phyloP scores from a whole-genome alignment of 306 rosid genomes.

The Ormosia emarginata region DNA sequence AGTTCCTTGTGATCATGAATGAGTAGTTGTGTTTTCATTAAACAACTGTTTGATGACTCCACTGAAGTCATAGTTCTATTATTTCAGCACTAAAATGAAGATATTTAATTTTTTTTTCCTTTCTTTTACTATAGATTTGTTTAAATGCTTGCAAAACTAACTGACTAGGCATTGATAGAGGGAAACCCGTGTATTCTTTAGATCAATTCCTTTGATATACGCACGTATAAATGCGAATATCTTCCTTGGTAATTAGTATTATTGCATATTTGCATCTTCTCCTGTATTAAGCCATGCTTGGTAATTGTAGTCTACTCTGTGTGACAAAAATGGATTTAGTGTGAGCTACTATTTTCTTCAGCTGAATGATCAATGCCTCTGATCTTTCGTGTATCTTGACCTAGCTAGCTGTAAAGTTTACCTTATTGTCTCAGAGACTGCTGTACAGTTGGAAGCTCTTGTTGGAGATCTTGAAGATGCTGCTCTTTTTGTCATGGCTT shows the following conservation, averaged over 20 bases:
- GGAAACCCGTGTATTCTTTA: neutral
- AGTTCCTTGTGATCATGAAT: neutral
- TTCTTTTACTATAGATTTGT: neutral
- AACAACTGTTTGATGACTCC: neutral
- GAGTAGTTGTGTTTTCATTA: neutral
- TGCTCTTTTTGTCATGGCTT: constrained; percentile 54
- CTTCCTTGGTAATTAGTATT: neutral
- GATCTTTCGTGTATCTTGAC: neutral
- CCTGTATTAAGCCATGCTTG: neutral
- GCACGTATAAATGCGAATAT: neutral
- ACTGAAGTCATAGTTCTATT: neutral
- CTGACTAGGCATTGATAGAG: neutral
- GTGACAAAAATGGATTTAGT: neutral
- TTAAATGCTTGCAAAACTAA: neutral
- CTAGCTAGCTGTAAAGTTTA: constrained; percentile 31
- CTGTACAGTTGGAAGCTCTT: constrained; percentile 70
- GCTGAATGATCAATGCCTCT: neutral
- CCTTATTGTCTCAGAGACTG: constrained; percentile 59
- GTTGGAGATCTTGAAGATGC: constrained; percentile 91
- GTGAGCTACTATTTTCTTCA: neutral
- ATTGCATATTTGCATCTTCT: neutral
- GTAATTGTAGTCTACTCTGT: neutral
- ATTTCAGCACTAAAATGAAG: neutral
- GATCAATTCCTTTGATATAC: neutral
- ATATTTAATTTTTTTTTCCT: neutral